Conservation (phyloP, 2,329 filamentous ascomycete species). For the Alternaria dauci region DNA sequence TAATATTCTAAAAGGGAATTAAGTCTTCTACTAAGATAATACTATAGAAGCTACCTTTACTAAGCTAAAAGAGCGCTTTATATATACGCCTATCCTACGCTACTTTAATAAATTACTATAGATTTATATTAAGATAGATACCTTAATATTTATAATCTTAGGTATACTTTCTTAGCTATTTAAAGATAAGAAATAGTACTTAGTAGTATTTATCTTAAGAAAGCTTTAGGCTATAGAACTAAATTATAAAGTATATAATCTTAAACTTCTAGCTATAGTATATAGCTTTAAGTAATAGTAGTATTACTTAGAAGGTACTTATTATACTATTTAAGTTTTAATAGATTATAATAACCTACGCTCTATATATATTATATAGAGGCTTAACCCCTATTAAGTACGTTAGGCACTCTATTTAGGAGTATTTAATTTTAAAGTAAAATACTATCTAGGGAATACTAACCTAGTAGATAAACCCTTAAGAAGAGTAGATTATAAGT, state of each 20-base stretch:
- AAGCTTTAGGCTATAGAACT: neutral
- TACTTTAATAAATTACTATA: neutral
- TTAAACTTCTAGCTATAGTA: neutral
- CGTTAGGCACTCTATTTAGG: neutral
- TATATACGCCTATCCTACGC: neutral
- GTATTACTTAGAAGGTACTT: too few species aligned
- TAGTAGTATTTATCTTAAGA: neutral
- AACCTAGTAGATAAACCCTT: neutral
- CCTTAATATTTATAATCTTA: neutral
- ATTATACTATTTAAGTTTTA: too few species aligned
- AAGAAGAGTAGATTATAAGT: neutral
- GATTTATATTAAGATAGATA: neutral
- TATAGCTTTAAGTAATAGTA: neutral
- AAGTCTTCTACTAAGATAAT: neutral
- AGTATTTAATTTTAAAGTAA: neutral
- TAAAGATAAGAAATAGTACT: neutral
- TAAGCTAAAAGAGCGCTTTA: neutral
- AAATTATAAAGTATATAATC: too few species aligned
- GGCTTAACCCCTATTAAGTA: neutral
- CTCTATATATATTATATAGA: too few species aligned
- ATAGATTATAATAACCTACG: too few species aligned
- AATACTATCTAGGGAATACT: neutral
- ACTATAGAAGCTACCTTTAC: neutral
- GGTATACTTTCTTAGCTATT: neutral
- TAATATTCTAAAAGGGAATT: neutral